phyloP scores from a whole-genome alignment of 2,329 filamentous ascomycete species.

The Trichoderma hamatum region DNA sequence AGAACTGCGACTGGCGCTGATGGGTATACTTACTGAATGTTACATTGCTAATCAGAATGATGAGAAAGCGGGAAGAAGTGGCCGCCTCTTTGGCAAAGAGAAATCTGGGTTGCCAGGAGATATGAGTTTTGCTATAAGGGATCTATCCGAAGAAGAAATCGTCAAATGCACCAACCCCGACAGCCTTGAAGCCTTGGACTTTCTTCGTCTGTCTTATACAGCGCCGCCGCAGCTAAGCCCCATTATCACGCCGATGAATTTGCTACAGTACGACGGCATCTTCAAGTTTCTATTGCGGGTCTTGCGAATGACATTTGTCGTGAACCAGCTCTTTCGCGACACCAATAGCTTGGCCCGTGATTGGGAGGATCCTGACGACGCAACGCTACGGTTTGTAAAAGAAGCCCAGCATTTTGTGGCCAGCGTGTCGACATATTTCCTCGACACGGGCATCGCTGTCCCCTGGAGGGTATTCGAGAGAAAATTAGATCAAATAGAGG shows the following conservation, averaged over 20 bases:
- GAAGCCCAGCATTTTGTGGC: constrained; percentile 81
- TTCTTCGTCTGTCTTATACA: constrained; percentile 83
- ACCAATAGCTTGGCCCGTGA: constrained; percentile 46
- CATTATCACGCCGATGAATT: constrained; percentile 69
- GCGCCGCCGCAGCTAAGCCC: constrained; percentile 70
- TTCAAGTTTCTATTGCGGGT: constrained; percentile 81
- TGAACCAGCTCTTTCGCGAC: constrained; percentile 65
- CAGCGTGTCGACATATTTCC: constrained; percentile 74
- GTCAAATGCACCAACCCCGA: constrained; percentile 80
- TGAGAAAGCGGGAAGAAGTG: constrained; percentile 32
- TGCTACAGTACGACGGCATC: constrained; percentile 82
- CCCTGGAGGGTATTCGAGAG: constrained; percentile 73
- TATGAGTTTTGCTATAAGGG: constrained; percentile 81
- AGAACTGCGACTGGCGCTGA: constrained; percentile 85
- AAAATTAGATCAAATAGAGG: constrained; percentile 66
- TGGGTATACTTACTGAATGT: constrained; percentile 80
- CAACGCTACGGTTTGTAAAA: constrained; percentile 64
- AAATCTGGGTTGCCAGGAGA: constrained; percentile 63
- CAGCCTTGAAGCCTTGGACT: constrained; percentile 87
- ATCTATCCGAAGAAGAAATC: constrained; percentile 77
- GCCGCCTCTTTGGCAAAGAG: constrained; percentile 37
- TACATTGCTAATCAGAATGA: constrained; percentile 48
- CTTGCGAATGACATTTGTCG: constrained; percentile 76
- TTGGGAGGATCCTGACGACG: constrained; percentile 44
- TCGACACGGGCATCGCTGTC: constrained; percentile 73